Percentiles rank a stretch among this genome's conserved stretches.
Conservation (phyloP, 2,329 filamentous ascomycete species). For the Colletotrichum lupini region DNA sequence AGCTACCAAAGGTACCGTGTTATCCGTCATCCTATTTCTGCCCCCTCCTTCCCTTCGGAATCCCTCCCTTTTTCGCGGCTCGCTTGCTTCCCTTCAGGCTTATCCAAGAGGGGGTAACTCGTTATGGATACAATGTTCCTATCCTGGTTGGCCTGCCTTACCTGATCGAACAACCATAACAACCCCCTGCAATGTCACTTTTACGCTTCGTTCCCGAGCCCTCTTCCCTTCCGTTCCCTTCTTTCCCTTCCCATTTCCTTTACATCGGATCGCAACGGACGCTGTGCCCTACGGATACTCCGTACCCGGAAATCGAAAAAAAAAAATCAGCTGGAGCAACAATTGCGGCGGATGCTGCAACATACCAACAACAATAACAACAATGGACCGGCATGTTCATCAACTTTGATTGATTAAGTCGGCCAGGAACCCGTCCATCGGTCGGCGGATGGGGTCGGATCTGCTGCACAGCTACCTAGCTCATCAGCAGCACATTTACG, state of each 20-base stretch:
- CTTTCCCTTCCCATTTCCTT: constrained; percentile 34
- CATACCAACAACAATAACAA: constrained; percentile 2
- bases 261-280: constrained; percentile 5
- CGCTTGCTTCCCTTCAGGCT: neutral
- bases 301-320: no score
- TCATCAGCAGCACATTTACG: neutral
- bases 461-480: neutral
- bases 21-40: constrained; percentile 5
- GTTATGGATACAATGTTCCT: no score
- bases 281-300: constrained; percentile 9
- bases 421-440: neutral
- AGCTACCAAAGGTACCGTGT: constrained; percentile 54
- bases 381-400: constrained; percentile 7
- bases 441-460: neutral
- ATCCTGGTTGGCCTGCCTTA: neutral
- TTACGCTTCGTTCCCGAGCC: constrained; percentile 19
- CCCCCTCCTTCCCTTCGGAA: neutral
- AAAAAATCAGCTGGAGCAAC: neutral
- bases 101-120: neutral
- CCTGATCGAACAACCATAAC: neutral
- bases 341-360: neutral
- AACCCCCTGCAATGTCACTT: constrained; percentile 32
- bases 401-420: constrained; percentile 8
- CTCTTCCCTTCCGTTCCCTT: constrained; percentile 28
- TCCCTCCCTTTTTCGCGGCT: neutral